These are phyloP conservation scores for Phaffia rhodozyma DNA, from an alignment of 1,284 basidiomycete species.

Conservation along the genomic window DNA sequence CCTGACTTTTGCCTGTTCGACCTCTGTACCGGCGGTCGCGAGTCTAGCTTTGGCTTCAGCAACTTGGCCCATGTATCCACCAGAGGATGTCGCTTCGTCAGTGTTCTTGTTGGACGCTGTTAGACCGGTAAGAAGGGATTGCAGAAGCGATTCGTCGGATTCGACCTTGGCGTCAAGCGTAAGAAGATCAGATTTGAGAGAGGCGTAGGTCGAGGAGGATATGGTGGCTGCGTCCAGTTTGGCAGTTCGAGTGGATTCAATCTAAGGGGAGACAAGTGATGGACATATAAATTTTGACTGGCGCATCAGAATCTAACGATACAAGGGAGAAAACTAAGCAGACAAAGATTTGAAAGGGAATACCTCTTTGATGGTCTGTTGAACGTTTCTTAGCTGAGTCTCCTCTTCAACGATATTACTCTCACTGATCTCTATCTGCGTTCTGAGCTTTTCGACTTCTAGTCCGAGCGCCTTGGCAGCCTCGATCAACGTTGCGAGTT, in stretches of 20 bases:
- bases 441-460: slow-evolving; percentile 71
- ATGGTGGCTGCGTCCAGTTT: not conserved
- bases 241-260: slow-evolving; percentile 38
- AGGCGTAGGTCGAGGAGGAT: slow-evolving; percentile 3
- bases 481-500: slow-evolving; percentile 64
- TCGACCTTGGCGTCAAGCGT: slow-evolving; percentile 52
- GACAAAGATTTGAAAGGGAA: slow-evolving; percentile 23
- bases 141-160: slow-evolving; percentile 83
- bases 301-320: slow-evolving; percentile 12
- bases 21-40: slow-evolving; percentile 67
- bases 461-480: slow-evolving; percentile 69
- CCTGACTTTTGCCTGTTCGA: slow-evolving; percentile 69
- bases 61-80: slow-evolving; percentile 93
- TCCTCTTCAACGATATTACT: slow-evolving; percentile 70
- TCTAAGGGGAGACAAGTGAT: slow-evolving; percentile 35
- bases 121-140: slow-evolving; percentile 86
- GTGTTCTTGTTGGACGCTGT: slow-evolving; percentile 47
- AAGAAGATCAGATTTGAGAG: slow-evolving; percentile 50
- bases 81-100: slow-evolving; percentile 45
- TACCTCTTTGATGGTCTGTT: slow-evolving; percentile 52
- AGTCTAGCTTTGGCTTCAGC: slow-evolving; percentile 70
- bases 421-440: slow-evolving; percentile 74
- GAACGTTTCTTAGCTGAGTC: slow-evolving; percentile 46
- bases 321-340: not conserved
- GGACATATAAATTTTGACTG: not conserved